phyloP scores from a whole-genome alignment of 257 asterid species.

The Cinchona pubescens region DNA sequence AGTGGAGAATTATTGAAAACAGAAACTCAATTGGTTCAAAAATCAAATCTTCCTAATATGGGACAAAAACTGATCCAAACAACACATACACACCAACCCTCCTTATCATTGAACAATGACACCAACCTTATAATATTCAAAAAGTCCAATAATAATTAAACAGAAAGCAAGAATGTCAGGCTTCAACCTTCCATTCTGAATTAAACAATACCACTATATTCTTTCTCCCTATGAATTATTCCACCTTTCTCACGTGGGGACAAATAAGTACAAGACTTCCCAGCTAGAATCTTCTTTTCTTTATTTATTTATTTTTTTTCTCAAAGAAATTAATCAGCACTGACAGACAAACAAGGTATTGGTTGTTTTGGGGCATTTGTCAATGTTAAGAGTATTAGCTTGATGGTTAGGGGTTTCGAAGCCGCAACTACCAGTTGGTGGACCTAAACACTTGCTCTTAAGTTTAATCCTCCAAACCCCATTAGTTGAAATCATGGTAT shows the following conservation, averaged over 20 bases:
- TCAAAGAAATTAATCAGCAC: neutral
- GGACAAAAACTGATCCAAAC: conserved; percentile 55
- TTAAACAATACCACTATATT: conserved; percentile 31
- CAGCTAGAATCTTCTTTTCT: conserved; percentile 25
- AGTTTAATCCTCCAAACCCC: conserved; percentile 25
- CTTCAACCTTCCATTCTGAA: conserved; percentile 38
- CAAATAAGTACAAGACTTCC: conserved; percentile 31
- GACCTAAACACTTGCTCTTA: conserved; percentile 44
- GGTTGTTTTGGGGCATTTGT: conserved; percentile 29
- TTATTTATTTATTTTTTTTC: neutral
- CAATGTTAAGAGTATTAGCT: conserved; percentile 32
- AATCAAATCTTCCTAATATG: conserved; percentile 34
- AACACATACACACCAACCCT: conserved; percentile 45
- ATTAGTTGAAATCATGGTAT: conserved; percentile 26
- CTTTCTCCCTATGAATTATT: conserved; percentile 37
- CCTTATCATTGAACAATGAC: conserved; percentile 78
- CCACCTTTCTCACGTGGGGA: conserved; percentile 64
- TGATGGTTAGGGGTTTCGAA: conserved; percentile 37
- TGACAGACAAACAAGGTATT: conserved; percentile 29
- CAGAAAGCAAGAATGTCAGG: conserved; percentile 36
- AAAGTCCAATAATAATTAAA: conserved; percentile 32
- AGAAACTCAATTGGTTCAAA: conserved; percentile 37
- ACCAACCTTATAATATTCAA: conserved; percentile 39
- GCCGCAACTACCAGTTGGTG: conserved; percentile 78
- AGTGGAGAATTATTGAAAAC: conserved; percentile 48